Evolutionary conservation across 2,329 filamentous ascomycete species (phyloP).

Genomic region (Escovopsis sp.): DNA sequence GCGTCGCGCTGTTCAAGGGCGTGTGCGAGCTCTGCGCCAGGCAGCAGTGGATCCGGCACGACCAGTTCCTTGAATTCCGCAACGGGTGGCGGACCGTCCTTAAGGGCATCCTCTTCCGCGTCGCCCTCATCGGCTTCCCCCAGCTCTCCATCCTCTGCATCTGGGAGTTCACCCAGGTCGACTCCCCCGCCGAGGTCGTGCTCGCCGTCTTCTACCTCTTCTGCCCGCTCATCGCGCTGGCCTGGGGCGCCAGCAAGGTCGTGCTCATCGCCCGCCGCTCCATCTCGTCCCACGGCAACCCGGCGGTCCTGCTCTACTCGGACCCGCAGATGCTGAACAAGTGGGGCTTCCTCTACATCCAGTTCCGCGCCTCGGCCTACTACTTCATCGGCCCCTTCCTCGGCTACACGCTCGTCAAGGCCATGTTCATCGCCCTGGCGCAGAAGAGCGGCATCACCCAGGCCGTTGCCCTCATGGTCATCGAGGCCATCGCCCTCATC

Average conservation of each 20-base stretch:
- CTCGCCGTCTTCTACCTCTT: conserved; percentile 78
- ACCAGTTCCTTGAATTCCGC: conserved; percentile 84
- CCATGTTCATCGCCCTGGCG: conserved; percentile 70
- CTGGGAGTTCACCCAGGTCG: conserved; percentile 77
- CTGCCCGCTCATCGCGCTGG: conserved; percentile 59
- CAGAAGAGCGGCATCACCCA: conserved; percentile 59
- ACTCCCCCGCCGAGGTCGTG: conserved; percentile 76
- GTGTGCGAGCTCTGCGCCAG: conserved; percentile 62
- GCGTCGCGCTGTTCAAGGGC: conserved; percentile 65
- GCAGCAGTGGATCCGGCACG: conserved; percentile 60
- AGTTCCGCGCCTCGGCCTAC: conserved; percentile 88
- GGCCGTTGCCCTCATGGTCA: conserved; percentile 68
- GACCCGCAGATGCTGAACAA: conserved; percentile 84
- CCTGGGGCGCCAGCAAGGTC: conserved; percentile 78
- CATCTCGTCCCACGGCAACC: conserved; percentile 82
- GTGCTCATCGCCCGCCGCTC: conserved; percentile 77
- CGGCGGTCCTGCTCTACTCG: conserved; percentile 89
- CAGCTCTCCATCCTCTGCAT: conserved; percentile 80
- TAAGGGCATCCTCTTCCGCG: conserved; percentile 83
- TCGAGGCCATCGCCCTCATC: conserved; percentile 67
- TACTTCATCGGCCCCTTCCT: conserved; percentile 80
- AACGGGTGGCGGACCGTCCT: conserved; percentile 84
- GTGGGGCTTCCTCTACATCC: conserved; percentile 94
- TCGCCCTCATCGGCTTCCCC: conserved; percentile 79
- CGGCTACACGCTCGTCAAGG: conserved; percentile 67